A percentile compares a stretch with the other conserved stretches of the same genome.
Evolutionary conservation across 352 stramenopile genomes (phyloP).

Genomic region (Globisporangium canariense): DNA sequence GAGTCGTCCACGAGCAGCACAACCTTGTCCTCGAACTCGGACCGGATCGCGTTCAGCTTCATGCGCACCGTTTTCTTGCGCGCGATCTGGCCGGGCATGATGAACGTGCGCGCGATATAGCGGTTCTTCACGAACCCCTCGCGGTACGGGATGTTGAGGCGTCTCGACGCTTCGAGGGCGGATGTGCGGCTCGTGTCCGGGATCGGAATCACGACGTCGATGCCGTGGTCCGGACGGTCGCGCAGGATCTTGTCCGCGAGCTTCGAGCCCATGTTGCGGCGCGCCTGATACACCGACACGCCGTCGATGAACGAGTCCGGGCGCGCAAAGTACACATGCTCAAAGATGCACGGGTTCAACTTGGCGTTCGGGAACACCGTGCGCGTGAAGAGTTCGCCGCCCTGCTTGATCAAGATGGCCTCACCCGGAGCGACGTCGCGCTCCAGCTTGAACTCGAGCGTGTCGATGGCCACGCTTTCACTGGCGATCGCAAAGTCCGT

Average conservation of each 20-base stretch:
- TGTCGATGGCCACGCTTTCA: conserved; percentile 98
- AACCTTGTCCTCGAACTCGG: conserved; percentile 92
- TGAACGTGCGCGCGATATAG: conserved; percentile 99
- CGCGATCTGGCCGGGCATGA: conserved; percentile 97
- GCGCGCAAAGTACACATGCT: conserved; percentile 99
- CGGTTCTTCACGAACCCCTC: conserved; percentile 99
- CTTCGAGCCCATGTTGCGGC: conserved; percentile 98
- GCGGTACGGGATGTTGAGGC: conserved; percentile 92
- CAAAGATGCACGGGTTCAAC: conserved; percentile 98
- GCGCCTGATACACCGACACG: conserved; percentile 97
- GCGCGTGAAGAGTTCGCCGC: conserved; percentile 80
- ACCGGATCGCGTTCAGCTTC: conserved; percentile 97
- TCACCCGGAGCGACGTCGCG: conserved; percentile 96
- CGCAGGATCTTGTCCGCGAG: conserved; percentile 95
- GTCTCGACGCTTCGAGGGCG: conserved; percentile 88
- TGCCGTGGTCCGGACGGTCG: conserved; percentile 88
- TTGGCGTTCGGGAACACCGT: conserved; percentile 68
- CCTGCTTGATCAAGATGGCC: conserved; percentile 94
- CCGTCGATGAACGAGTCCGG: conserved; percentile 99
- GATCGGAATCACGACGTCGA: conserved; percentile 99
- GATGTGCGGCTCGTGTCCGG: conserved; percentile 97
- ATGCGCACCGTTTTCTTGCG: conserved; percentile 97
- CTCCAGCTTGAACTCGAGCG: conserved; percentile 94
- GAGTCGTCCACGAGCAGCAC: conserved; percentile 99
- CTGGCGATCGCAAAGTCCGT: conserved; percentile 95